Percentiles rank a stretch among this genome's conserved stretches.
Conservation (phyloP, 1,139 yeast species). For the Nakaseomyces glabratus region DNA sequence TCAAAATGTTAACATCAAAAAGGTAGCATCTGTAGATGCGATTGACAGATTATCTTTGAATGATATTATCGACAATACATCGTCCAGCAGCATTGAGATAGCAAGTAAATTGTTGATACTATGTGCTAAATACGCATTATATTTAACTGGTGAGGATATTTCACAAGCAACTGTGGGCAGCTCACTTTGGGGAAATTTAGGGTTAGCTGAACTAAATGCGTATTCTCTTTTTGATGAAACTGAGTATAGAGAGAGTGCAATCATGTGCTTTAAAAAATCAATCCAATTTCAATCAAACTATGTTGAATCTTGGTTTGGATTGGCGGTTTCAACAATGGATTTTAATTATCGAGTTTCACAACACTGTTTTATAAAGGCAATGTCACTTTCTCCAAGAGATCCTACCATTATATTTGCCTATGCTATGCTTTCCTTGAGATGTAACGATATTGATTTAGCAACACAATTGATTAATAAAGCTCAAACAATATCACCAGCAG, state of each 20-base stretch:
- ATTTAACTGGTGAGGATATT: conserved; percentile 12
- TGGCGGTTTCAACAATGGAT: conserved; percentile 62
- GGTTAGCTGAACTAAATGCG: conserved; percentile 51
- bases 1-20: conserved; percentile 7
- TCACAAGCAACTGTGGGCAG: conserved; percentile 46
- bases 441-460: conserved; percentile 66
- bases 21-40: conserved; percentile 11
- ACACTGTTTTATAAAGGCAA: conserved; percentile 83
- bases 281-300: conserved; percentile 63
- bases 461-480: conserved; percentile 64
- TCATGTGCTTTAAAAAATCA: conserved; percentile 52
- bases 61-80: conserved; percentile 28
- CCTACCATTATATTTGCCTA: conserved; percentile 71
- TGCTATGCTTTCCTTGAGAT: conserved; percentile 64
- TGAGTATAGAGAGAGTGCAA: conserved; percentile 40
- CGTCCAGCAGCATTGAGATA: conserved; percentile 22
- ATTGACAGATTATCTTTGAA: conserved; percentile 38
- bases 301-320: conserved; percentile 68
- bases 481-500: conserved; percentile 74
- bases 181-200: conserved; percentile 59
- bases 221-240: conserved; percentile 33
- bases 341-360: conserved; percentile 69
- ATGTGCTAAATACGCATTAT: conserved; percentile 25
- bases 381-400: conserved; percentile 59
- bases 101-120: conserved; percentile 25